Base-by-base conservation (phyloP, 441 rosid genomes). In the Iberis amara region DNA sequence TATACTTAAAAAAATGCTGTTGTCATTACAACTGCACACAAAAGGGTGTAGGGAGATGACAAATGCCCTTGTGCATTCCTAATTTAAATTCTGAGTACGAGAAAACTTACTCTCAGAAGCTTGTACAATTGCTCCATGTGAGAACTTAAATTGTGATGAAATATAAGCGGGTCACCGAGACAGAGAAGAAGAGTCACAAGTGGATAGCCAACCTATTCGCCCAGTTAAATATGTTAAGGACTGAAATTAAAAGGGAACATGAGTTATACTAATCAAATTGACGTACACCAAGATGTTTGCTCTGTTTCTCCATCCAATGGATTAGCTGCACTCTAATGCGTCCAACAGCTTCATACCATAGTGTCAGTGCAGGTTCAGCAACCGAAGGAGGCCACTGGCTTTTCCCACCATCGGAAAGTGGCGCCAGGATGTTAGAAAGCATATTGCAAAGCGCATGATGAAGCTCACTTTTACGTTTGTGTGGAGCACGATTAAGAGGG, bases 101-200 rank as follows among this genome's bases (percentile, higher is more conserved):
- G 31, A 8, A 21, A 65, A 78, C 92, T 81, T 75, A 94, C 99
- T 67, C 89, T 82, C 61, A 94, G 80, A 71, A 83, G 85, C 77
- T 94, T 94, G 82, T 94, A 94, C 53, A 94, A 82, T 71, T 89
- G 99, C 71, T 94, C 99, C 99, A 89, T 89, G 70, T 89, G 97
- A 57, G 85, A 67, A 69, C 95, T 85, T 69, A 94, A 75, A 73
- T 79, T 79, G 58, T 39, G 79, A 77, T 85, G 87, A 73, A 94
- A 94, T 74, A 81, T 80, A 68, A 77, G 91, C 38, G 99, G 97
- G 78, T 94, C 99, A 54, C 97, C 97, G 8, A 94, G 96, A 68
- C 99, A 94, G 42, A 94, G 92, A 74, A 94, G 99, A 75, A 89
- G 96, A 55, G 97, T 94, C 71, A 86, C 99, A 72, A 94, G 76